Percentiles rank a stretch among this genome's conserved stretches.
Evolutionary conservation across 345 rosid species (phyloP).

Genomic region (Pelargonium nanum): DNA sequence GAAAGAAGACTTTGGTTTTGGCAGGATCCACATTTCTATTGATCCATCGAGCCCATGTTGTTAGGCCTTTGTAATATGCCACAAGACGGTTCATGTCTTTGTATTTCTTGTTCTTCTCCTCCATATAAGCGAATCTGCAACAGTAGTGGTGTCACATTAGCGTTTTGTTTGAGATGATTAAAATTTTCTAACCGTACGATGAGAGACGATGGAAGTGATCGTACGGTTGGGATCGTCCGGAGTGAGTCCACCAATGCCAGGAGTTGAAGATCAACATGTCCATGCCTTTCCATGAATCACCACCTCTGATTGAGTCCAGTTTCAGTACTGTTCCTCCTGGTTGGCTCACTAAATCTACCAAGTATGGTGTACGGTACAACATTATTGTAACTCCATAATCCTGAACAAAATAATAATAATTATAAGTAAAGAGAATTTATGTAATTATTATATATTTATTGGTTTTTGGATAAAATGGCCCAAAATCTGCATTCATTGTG

Average conservation of each 20-base stretch:
- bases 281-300: conserved; percentile 72
- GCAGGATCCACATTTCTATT: conserved; percentile 47
- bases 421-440: too few species aligned
- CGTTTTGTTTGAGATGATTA: too few species aligned
- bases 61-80: conserved; percentile 74
- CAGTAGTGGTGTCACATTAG: too few species aligned
- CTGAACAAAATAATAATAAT: conserved; percentile 19
- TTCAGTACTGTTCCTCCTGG: conserved; percentile 47
- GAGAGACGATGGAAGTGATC: neutral
- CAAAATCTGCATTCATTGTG: neutral
- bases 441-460: too few species aligned
- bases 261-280: conserved; percentile 78
- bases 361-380: conserved; percentile 47
- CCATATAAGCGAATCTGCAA: conserved; percentile 67
- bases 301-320: conserved; percentile 57
- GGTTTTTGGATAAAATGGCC: neutral
- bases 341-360: conserved; percentile 50
- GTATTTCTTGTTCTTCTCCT: conserved; percentile 45
- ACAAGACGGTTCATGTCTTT: conserved; percentile 77
- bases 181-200: too few species aligned
- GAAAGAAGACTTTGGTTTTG: conserved; percentile 77
- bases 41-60: conserved; percentile 96
- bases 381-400: conserved; percentile 48
- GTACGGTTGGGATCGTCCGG: conserved; percentile 60
- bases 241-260: conserved; percentile 97